Conservation (phyloP, 345 rosid genomes). For the Dipteronia sinensis region DNA sequence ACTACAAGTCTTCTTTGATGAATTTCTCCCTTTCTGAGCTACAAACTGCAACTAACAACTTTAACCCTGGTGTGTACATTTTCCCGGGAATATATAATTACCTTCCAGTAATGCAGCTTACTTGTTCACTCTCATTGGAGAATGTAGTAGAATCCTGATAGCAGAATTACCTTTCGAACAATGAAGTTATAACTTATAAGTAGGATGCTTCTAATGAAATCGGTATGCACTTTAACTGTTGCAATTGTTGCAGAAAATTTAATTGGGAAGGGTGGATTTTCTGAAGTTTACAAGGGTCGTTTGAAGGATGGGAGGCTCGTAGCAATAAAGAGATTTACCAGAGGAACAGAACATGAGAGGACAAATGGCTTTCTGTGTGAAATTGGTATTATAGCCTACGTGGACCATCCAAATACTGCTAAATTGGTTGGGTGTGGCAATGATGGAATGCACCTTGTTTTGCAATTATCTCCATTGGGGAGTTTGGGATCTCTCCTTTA, state of each 20-base stretch:
- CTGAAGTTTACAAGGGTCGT: constrained; percentile 81
- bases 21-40: constrained; percentile 65
- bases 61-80: constrained; percentile 53
- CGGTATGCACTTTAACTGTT: not conserved
- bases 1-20: constrained; percentile 58
- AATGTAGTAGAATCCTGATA: not conserved
- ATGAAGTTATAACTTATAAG: not conserved
- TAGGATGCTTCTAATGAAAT: not conserved
- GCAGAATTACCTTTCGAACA: not conserved
- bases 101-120: not conserved
- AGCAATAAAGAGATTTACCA: constrained; percentile 71
- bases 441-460: constrained; percentile 83
- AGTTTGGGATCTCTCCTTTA: constrained; percentile 79
- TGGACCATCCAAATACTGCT: constrained; percentile 87
- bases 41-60: constrained; percentile 67
- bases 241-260: constrained; percentile 56
- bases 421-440: constrained; percentile 82
- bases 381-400: constrained; percentile 83
- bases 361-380: constrained; percentile 71
- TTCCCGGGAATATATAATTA: not conserved
- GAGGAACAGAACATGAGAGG: constrained; percentile 74
- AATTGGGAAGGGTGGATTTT: constrained; percentile 88
- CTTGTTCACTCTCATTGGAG: not conserved
- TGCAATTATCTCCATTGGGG: constrained; percentile 73
- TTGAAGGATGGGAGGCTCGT: constrained; percentile 64